Evolutionary conservation across 2,329 filamentous ascomycete genomes (phyloP).

Genomic region (Akanthomyces muscarius): DNA sequence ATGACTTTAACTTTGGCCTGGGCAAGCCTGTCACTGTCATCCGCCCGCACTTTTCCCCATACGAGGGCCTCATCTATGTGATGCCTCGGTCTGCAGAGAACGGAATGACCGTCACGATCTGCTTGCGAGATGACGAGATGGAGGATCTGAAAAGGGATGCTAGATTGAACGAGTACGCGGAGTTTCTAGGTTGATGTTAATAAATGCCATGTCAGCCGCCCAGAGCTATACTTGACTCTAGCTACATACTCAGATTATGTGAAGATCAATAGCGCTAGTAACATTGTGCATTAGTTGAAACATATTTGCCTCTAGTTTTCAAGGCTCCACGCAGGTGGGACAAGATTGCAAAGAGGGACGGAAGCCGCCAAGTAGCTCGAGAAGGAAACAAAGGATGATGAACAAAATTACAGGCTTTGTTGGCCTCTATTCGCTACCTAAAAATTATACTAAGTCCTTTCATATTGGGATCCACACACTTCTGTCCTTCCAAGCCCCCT

Average conservation of each 20-base stretch:
- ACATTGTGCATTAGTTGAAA: no score
- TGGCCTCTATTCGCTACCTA: no score
- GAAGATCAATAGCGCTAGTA: no score
- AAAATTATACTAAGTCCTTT: no score
- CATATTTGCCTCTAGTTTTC: no score
- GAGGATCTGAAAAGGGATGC: background rate
- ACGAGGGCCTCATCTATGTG: slow-evolving; percentile 48
- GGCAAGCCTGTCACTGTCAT: slow-evolving; percentile 45
- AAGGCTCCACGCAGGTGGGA: no score
- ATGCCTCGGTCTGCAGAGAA: slow-evolving; percentile 43
- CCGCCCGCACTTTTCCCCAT: slow-evolving; percentile 41
- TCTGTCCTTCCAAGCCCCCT: no score
- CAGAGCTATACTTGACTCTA: no score
- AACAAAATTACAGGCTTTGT: no score
- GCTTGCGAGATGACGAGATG: slow-evolving; percentile 18
- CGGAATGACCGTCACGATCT: slow-evolving; percentile 41
- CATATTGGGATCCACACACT: no score
- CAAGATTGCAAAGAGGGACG: background rate
- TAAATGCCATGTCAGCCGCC: background rate
- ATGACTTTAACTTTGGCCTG: slow-evolving; percentile 45
- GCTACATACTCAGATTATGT: background rate
- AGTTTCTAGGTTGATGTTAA: background rate
- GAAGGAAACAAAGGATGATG: no score
- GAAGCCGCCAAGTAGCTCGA: no score
- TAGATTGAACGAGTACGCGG: background rate